phyloP scores from a whole-genome alignment of 768 basidiomycete genomes.

The Suillus alpinus region DNA sequence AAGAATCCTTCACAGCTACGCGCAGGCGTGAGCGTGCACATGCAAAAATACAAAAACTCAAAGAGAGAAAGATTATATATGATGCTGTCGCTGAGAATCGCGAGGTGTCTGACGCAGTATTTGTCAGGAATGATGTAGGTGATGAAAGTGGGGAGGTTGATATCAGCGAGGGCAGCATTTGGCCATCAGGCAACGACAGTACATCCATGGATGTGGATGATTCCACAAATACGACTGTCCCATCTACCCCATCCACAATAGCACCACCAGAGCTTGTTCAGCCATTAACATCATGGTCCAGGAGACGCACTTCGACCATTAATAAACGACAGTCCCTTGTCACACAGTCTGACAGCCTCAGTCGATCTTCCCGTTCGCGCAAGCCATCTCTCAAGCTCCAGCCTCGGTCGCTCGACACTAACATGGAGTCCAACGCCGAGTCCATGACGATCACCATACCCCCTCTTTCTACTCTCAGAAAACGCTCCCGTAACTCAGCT shows the following conservation, averaged over 20 bases:
- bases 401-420: conserved; percentile 12
- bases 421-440: conserved; percentile 11
- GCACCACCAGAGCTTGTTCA: not conserved
- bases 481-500: conserved; percentile 23
- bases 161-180: conserved; percentile 34
- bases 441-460: conserved; percentile 10
- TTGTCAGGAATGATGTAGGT: conserved; percentile 52
- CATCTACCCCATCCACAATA: conserved; percentile 4
- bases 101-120: conserved; percentile 40
- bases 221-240: not conserved
- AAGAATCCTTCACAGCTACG: conserved; percentile 14
- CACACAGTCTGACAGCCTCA: conserved; percentile 8
- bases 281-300: not conserved
- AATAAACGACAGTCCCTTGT: conserved; percentile 3
- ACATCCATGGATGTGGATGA: conserved; percentile 16
- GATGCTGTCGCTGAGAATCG: conserved; percentile 32
- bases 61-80: conserved; percentile 45
- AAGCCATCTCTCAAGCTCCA: conserved; percentile 33
- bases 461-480: conserved; percentile 22
- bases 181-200: conserved; percentile 15
- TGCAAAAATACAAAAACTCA: conserved; percentile 54
- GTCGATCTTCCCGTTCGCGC: conserved; percentile 22
- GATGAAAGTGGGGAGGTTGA: conserved; percentile 66
- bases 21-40: conserved; percentile 43
- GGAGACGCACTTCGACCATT: not conserved